A percentile compares a stretch with the other conserved stretches of the same genome.
Evolutionary conservation across 768 basidiomycete species (phyloP).

Genomic region (Amanita exitialis): DNA sequence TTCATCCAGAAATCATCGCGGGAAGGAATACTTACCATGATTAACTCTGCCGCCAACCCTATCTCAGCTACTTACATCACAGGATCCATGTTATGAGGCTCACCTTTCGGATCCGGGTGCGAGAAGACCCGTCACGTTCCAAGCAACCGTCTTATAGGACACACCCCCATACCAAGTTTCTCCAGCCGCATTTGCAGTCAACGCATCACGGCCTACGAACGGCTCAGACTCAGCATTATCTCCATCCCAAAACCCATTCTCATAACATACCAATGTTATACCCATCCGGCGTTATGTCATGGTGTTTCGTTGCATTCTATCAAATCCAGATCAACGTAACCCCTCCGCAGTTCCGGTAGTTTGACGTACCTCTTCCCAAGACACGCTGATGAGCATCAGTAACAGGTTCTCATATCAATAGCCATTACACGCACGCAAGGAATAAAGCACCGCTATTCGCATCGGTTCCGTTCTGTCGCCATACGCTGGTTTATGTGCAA

Average conservation of each 20-base stretch:
- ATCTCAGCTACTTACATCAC: too few species aligned
- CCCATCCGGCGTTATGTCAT: conserved; percentile 23
- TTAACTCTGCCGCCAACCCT: conserved; percentile 17
- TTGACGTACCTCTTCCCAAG: conserved; percentile 22
- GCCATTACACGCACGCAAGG: conserved; percentile 6
- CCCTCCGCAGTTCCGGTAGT: too few species aligned
- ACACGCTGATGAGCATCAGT: conserved; percentile 16
- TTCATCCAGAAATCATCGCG: background rate
- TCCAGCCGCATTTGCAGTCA: conserved; percentile 20
- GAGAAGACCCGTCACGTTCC: conserved; percentile 45
- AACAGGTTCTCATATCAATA: background rate
- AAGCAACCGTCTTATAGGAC: conserved; percentile 33
- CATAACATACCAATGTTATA: conserved; percentile 20
- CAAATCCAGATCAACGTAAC: background rate
- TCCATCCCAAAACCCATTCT: background rate
- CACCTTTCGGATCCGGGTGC: conserved; percentile 37
- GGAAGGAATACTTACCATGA: conserved; percentile 16
- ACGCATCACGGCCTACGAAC: conserved; percentile 18
- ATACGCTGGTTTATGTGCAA: background rate
- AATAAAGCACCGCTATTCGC: conserved; percentile 45
- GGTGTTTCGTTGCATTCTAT: conserved; percentile 18
- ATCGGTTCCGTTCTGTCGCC: conserved; percentile 23
- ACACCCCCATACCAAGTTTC: conserved; percentile 24
- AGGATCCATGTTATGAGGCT: background rate
- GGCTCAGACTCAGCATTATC: background rate